phyloP scores from a whole-genome alignment of 495 filamentous ascomycete species.

The Cairneyella variabilis region DNA sequence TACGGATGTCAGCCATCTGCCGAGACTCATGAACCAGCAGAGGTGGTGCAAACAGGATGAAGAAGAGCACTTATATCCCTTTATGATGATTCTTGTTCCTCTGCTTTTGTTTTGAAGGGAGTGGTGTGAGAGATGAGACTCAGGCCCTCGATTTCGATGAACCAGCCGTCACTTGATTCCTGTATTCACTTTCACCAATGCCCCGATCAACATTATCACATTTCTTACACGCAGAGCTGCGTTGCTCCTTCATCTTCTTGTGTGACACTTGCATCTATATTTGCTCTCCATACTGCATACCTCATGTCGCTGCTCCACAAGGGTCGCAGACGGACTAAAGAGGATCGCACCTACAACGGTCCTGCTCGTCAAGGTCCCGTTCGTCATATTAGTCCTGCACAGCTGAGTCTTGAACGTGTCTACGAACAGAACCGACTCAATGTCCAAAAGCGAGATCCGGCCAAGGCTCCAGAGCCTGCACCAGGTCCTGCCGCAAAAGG shows the following conservation, averaged over 20 bases:
- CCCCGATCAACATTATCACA: conserved; percentile 3
- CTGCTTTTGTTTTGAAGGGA: background rate
- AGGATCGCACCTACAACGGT: conserved; percentile 25
- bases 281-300: background rate
- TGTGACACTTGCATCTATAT: background rate
- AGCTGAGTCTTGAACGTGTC: conserved; percentile 51
- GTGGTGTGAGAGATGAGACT: conserved; percentile 13
- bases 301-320: conserved; percentile 23
- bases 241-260: background rate
- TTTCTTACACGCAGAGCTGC: conserved; percentile 19
- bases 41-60: conserved; percentile 21
- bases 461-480: conserved; percentile 36
- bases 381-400: conserved; percentile 38
- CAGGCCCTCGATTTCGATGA: too few relatives aligned
- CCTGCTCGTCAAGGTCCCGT: conserved; percentile 29
- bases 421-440: conserved; percentile 50
- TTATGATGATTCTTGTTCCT: background rate
- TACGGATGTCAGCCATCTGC: conserved; percentile 16
- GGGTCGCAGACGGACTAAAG: conserved; percentile 20
- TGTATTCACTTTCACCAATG: too few relatives aligned
- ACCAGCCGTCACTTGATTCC: too few relatives aligned
- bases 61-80: conserved; percentile 8
- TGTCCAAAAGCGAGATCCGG: conserved; percentile 33
- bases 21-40: conserved; percentile 10
- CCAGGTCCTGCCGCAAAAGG: conserved; percentile 41